Percentiles rank a stretch among this genome's conserved stretches.
Evolutionary conservation across 2,329 filamentous ascomycete species (phyloP).

Genomic region (Colletotrichum sp.): DNA sequence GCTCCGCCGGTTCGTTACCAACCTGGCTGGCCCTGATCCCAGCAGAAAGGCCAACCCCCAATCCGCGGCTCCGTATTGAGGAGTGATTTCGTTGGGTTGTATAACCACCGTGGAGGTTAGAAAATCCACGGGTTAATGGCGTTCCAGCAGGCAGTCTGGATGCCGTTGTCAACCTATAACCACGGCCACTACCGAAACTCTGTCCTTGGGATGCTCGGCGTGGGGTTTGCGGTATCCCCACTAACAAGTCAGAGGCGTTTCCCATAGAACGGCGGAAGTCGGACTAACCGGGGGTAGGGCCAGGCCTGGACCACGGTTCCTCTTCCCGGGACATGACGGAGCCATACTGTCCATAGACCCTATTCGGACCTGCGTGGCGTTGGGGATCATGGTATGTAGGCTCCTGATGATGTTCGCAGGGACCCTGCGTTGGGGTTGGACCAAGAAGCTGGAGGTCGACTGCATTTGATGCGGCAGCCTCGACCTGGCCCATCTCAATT

Average conservation of each 20-base stretch:
- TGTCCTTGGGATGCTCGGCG: conserved; percentile 28
- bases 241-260: conserved; percentile 18
- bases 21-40: background rate
- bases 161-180: conserved; percentile 31
- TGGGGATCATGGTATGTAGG: background rate
- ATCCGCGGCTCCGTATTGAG: background rate
- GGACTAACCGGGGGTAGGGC: conserved; percentile 21
- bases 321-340: background rate
- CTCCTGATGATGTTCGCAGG: background rate
- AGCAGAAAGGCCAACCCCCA: conserved; percentile 13
- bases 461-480: conserved; percentile 54
- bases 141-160: conserved; percentile 35
- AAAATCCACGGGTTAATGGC: conserved; percentile 11
- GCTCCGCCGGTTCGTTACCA: background rate
- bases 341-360: background rate
- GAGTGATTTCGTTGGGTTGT: background rate
- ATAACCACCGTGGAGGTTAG: background rate
- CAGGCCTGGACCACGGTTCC: conserved; percentile 7
- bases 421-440: background rate
- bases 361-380: background rate
- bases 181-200: conserved; percentile 23
- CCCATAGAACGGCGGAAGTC: background rate
- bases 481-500: conserved; percentile 58
- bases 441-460: background rate
- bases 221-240: conserved; percentile 34